Percentiles rank a stretch among this genome's conserved stretches.
Conservation (phyloP, 805 yeast genomes). For the Ogataea paraovalis region DNA sequence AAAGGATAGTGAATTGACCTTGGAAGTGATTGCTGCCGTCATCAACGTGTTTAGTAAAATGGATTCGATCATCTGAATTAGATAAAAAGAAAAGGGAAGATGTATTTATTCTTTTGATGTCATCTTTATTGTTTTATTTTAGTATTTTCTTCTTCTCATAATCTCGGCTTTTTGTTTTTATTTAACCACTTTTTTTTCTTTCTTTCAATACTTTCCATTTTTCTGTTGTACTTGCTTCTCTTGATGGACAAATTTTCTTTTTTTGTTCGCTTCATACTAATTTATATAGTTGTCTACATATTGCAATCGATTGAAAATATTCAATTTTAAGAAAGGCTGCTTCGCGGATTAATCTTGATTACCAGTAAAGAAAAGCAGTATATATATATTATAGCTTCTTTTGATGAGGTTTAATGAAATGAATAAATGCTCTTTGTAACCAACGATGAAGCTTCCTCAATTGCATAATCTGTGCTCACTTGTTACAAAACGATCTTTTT, state of each 20-base stretch:
- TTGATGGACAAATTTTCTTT: not conserved
- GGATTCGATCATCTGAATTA: constrained; percentile 70
- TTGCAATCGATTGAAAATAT: not conserved
- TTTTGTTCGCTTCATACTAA: not conserved
- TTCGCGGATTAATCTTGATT: too few species aligned
- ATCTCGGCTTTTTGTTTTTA: not conserved
- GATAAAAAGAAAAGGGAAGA: not conserved
- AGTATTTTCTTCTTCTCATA: not conserved
- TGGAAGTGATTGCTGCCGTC: constrained; percentile 93
- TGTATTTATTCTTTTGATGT: not conserved
- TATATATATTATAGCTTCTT: too few species aligned
- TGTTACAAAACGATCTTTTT: too few species aligned
- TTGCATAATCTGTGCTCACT: too few species aligned
- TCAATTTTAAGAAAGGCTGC: too few species aligned
- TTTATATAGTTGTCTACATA: constrained; percentile 5
- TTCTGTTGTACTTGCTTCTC: not conserved
- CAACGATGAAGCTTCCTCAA: too few species aligned
- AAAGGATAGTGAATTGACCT: constrained; percentile 53
- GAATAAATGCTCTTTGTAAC: too few species aligned
- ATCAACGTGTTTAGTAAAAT: constrained; percentile 84
- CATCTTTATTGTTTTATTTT: not conserved
- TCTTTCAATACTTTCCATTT: not conserved
- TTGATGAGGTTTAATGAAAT: too few species aligned
- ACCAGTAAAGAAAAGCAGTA: too few species aligned
- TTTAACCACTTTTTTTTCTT: not conserved